phyloP scores from a whole-genome alignment of 2,329 filamentous ascomycete species.

The Alternaria alternata region DNA sequence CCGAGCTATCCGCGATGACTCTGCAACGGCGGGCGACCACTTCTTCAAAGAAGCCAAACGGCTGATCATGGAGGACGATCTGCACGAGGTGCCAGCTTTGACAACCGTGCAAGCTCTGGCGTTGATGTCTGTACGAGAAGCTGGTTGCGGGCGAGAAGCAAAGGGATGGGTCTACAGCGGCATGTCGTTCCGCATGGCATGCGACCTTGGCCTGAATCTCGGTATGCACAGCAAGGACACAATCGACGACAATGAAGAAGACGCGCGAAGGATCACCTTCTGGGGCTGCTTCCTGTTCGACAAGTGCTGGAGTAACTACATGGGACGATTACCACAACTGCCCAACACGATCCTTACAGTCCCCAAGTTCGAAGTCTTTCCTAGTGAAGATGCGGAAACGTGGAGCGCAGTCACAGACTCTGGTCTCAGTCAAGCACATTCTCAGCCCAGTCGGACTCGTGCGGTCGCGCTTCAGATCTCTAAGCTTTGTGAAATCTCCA shows the following conservation, averaged over 20 bases:
- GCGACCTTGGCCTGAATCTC: slow-evolving; percentile 90
- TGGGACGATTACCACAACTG: slow-evolving; percentile 88
- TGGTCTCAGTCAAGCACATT: slow-evolving; percentile 74
- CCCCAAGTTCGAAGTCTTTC: slow-evolving; percentile 89
- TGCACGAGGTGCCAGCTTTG: slow-evolving; percentile 87
- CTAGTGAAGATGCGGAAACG: slow-evolving; percentile 80
- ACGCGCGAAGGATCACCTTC: slow-evolving; percentile 89
- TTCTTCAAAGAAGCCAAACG: slow-evolving; percentile 95
- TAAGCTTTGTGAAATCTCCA: slow-evolving; percentile 89
- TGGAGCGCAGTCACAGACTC: slow-evolving; percentile 92
- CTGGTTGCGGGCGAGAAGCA: slow-evolving; percentile 90
- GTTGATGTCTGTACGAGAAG: slow-evolving; percentile 95
- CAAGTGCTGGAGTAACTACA: slow-evolving; percentile 98
- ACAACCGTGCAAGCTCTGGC: slow-evolving; percentile 93
- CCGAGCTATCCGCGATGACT: slow-evolving; percentile 74
- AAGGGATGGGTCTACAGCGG: slow-evolving; percentile 99
- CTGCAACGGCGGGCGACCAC: slow-evolving; percentile 88
- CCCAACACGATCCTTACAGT: slow-evolving; percentile 81
- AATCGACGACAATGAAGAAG: slow-evolving; percentile 82
- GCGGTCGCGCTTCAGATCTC: slow-evolving; percentile 77
- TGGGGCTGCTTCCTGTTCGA: slow-evolving; percentile 99
- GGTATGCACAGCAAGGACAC: slow-evolving; percentile 65
- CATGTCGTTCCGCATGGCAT: slow-evolving; percentile 98
- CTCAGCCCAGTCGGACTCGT: slow-evolving; percentile 83
- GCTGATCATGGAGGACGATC: slow-evolving; percentile 87